Evolutionary conservation across 257 asterid species (phyloP), one percentile per base, ranked within the genome.

Genomic region (Paulownia fortunei): DNA sequence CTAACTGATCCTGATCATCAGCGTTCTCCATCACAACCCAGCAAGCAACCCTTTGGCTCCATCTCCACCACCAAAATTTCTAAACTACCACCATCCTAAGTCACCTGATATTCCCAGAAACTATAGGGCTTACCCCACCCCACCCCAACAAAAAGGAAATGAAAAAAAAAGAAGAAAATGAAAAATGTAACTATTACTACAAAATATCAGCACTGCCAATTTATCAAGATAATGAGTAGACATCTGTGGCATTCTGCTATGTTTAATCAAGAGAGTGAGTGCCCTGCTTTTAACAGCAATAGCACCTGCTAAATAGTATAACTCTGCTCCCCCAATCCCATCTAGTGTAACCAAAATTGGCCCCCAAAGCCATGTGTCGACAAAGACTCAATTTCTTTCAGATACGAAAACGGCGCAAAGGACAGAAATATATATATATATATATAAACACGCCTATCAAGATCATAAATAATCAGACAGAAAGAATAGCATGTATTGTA

Each of bases 271-370:
- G 26, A 68, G 0, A 39, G 6, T 7, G 72, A 5, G 2, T 30
- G 6, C 9, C 52, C 73, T 8, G 27, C 36, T 55, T 66, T 21
- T 23, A 54, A 55, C 16, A 44, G 69, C 26, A 60, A 46, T 9
- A 4, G 19, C 75, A 36, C 3, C 66, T 16, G 8, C 23, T 1
- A 41, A 8, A 46, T 18, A 46, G 47, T 19, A 32, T 51, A 18
- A 55, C 61, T 37, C 34, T 16, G 76, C 55, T 52, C 54, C 32
- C 6, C 26, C 11, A 76, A 76, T 64, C 65, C 30, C 30, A 49
- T 51, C 65, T 13, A 24, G 59, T 59, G 7, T 18, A 49, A 46
- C 32, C 46, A 42, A 58, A 15, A 44, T 47, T 42, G 64, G 76
- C 59, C 62, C 42, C 46, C 65, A 23, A 42, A 23, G 5, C 24